Evolutionary conservation across 129 eudicot species (phyloP).

Genomic region (Chrysanthemum makinoi): DNA sequence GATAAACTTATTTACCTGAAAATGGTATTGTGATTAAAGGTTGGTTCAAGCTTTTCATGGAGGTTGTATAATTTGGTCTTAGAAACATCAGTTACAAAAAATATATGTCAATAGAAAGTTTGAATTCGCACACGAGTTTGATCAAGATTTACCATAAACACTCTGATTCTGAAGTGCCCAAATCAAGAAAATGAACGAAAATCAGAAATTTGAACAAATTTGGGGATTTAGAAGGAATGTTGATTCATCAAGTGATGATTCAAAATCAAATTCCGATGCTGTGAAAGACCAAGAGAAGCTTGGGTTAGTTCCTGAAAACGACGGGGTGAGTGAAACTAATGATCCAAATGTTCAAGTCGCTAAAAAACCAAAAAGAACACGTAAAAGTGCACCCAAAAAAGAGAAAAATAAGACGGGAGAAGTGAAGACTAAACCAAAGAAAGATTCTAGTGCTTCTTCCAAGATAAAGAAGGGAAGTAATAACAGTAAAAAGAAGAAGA

Average conservation of each 20-base stretch:
- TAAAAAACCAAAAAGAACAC: conserved; percentile 25
- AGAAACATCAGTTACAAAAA: conserved; percentile 6
- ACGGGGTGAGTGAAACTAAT: conserved; percentile 28
- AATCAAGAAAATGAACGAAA: conserved; percentile 42
- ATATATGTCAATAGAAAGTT: conserved; percentile 12
- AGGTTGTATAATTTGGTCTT: conserved; percentile 11
- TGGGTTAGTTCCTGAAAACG: conserved; percentile 31
- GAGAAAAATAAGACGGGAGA: conserved; percentile 32
- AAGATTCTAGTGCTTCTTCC: conserved; percentile 28
- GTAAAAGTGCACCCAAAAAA: conserved; percentile 20
- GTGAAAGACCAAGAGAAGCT: conserved; percentile 40
- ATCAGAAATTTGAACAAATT: conserved; percentile 57
- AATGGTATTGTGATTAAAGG: conserved; percentile 19
- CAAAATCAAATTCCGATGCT: conserved; percentile 37
- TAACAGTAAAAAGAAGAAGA: conserved; percentile 31
- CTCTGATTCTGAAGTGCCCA: conserved; percentile 6
- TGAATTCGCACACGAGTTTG: background rate
- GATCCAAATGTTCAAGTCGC: conserved; percentile 17
- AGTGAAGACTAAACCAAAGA: conserved; percentile 35
- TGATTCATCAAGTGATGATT: conserved; percentile 70
- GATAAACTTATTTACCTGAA: background rate
- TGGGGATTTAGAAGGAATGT: conserved; percentile 69
- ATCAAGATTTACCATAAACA: background rate
- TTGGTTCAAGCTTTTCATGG: conserved; percentile 19
- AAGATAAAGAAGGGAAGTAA: conserved; percentile 25